A percentile compares a stretch with the other conserved stretches of the same genome.
phyloP scores from a whole-genome alignment of 2,329 filamentous ascomycete genomes.

The Zymoseptoria passerinii region DNA sequence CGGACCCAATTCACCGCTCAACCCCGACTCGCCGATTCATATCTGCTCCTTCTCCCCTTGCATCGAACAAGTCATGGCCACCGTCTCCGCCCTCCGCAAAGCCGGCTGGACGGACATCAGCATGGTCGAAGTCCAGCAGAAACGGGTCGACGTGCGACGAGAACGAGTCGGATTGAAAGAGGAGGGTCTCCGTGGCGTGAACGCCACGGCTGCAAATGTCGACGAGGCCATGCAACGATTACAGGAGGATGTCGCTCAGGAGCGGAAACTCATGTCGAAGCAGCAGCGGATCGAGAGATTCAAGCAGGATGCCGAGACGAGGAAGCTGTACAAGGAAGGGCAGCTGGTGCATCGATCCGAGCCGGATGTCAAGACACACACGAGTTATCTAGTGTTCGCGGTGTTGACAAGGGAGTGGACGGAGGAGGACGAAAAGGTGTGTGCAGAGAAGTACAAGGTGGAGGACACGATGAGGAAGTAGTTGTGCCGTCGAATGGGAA shows the following conservation, averaged over 20 bases:
- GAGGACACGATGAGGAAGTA: conserved; percentile 12
- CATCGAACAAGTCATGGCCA: conserved; percentile 89
- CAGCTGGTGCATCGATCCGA: conserved; percentile 73
- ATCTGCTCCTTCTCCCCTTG: conserved; percentile 95
- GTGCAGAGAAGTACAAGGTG: conserved; percentile 14
- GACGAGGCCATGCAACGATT: conserved; percentile 69
- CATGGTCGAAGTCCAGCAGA: conserved; percentile 83
- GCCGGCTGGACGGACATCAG: conserved; percentile 85
- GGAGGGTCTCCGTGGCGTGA: conserved; percentile 59
- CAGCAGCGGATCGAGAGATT: conserved; percentile 25
- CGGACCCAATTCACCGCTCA: conserved; percentile 46
- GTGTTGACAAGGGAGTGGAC: conserved; percentile 80
- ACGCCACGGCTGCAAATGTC: conserved; percentile 63
- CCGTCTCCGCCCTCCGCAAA: conserved; percentile 69
- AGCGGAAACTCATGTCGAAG: conserved; percentile 10
- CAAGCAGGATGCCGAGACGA: conserved; percentile 30
- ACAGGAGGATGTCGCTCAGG: conserved; percentile 38
- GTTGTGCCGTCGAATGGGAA: not conserved
- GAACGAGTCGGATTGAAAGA: conserved; percentile 68
- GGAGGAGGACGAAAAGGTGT: conserved; percentile 63
- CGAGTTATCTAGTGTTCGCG: conserved; percentile 93
- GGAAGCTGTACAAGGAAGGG: conserved; percentile 65
- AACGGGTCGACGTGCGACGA: conserved; percentile 69
- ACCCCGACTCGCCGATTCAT: conserved; percentile 62
- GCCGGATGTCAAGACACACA: conserved; percentile 87